Percentiles rank a stretch among this genome's conserved stretches.
These are phyloP conservation scores for Didymella lethalis DNA, from an alignment of 2,329 filamentous ascomycete species.

Conservation along the genomic window DNA sequence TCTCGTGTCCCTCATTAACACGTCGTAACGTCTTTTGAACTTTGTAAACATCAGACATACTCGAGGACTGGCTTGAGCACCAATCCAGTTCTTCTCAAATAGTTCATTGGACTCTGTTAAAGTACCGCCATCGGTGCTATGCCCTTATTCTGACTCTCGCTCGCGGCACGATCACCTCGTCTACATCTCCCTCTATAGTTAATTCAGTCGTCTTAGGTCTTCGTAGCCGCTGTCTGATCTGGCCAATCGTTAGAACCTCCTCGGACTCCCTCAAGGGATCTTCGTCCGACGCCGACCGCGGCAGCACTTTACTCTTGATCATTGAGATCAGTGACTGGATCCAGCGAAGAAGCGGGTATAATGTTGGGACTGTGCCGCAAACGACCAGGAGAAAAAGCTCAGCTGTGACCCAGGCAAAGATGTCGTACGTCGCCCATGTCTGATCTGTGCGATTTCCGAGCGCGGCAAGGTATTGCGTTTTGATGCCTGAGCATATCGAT, in stretches of 20 bases:
- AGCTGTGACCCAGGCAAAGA: constrained; percentile 14
- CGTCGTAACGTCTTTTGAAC: too few species aligned
- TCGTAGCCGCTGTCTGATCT: constrained; percentile 6
- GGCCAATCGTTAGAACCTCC: constrained; percentile 1
- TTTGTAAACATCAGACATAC: too few species aligned
- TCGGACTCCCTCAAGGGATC: neutral
- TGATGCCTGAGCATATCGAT: constrained; percentile 17
- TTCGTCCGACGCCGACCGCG: neutral
- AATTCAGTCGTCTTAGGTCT: neutral
- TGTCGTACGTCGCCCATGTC: constrained; percentile 18
- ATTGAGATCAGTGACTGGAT: constrained; percentile 3
- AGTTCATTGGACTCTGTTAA: too few species aligned
- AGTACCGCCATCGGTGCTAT: too few species aligned
- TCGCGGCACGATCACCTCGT: neutral
- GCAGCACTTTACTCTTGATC: neutral
- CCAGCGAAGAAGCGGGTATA: constrained; percentile 7
- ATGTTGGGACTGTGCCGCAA: constrained; percentile 7
- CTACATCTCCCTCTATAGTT: neutral
- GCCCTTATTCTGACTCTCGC: neutral
- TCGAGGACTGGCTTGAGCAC: too few species aligned
- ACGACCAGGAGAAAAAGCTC: constrained; percentile 11
- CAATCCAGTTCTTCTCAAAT: too few species aligned
- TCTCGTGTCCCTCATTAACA: neutral
- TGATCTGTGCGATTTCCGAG: constrained; percentile 13
- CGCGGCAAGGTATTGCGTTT: constrained; percentile 11